Conservation (phyloP, 163 green algal genomes). For the Prototheca wickerhamii region DNA sequence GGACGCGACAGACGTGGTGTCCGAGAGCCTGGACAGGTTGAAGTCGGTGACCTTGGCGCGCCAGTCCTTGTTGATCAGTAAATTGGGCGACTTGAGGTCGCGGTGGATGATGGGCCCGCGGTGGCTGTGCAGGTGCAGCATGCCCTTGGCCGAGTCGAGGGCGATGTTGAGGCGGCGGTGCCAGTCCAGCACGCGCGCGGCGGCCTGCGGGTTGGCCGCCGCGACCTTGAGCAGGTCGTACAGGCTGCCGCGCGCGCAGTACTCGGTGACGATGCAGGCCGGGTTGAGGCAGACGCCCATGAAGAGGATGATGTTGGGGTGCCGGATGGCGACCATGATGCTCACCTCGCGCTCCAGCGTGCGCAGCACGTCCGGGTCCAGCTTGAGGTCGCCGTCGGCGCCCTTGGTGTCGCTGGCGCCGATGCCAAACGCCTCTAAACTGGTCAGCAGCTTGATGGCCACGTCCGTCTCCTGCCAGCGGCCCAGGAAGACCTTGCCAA, state of each 20-base stretch:
- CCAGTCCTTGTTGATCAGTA: slow-evolving; percentile 65
- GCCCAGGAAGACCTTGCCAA: slow-evolving; percentile 42
- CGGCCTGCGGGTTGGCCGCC: background rate
- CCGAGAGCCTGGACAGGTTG: slow-evolving; percentile 42
- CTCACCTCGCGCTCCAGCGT: slow-evolving; percentile 37
- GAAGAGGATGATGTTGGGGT: slow-evolving; percentile 52
- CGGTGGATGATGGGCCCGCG: slow-evolving; percentile 57
- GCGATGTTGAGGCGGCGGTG: slow-evolving; percentile 44
- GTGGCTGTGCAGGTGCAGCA: slow-evolving; percentile 47
- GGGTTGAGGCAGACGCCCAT: slow-evolving; percentile 49
- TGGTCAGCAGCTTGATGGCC: slow-evolving; percentile 47
- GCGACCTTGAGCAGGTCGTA: slow-evolving; percentile 31
- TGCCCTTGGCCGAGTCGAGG: slow-evolving; percentile 42
- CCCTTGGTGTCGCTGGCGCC: background rate
- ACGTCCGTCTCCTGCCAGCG: slow-evolving; percentile 55
- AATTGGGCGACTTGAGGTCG: slow-evolving; percentile 58
- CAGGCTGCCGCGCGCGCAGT: slow-evolving; percentile 24
- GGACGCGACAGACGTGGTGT: slow-evolving; percentile 24
- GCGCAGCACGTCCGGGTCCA: slow-evolving; percentile 17
- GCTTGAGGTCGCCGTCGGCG: background rate
- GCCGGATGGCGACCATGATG: slow-evolving; percentile 34
- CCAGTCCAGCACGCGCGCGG: slow-evolving; percentile 46
- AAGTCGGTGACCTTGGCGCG: slow-evolving; percentile 58
- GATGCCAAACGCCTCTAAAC: slow-evolving; percentile 8
- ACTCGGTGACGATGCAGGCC: slow-evolving; percentile 44